A percentile compares a stretch with the other conserved stretches of the same genome.
Conservation (phyloP, 495 filamentous ascomycete genomes). For the Talaromyces wortmannii region DNA sequence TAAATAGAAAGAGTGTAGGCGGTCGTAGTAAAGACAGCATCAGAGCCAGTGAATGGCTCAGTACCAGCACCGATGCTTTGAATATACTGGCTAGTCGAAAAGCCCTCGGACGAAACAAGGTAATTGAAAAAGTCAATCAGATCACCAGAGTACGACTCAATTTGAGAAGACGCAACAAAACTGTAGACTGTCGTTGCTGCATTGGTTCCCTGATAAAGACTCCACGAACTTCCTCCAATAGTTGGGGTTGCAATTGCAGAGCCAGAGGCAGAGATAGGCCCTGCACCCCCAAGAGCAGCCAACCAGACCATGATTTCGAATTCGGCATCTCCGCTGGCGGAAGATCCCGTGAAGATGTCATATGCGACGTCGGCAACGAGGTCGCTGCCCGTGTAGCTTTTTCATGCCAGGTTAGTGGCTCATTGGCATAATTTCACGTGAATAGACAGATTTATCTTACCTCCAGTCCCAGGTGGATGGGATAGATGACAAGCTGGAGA, state of each 20-base stretch:
- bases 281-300: conserved; percentile 51
- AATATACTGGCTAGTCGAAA: conserved; percentile 44
- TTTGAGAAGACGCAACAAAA: conserved; percentile 43
- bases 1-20: conserved; percentile 18
- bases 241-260: conserved; percentile 43
- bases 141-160: conserved; percentile 47
- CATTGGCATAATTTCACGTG: not conserved
- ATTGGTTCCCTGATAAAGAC: conserved; percentile 48
- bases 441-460: not conserved
- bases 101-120: conserved; percentile 37
- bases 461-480: not conserved
- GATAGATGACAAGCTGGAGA: not conserved
- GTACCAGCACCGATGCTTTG: conserved; percentile 48
- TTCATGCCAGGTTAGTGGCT: not conserved
- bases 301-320: conserved; percentile 73
- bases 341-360: conserved; percentile 53
- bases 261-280: conserved; percentile 55
- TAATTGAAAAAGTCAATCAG: conserved; percentile 51
- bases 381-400: conserved; percentile 44
- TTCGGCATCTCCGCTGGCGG: conserved; percentile 33
- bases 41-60: conserved; percentile 43
- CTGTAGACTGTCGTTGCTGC: conserved; percentile 50
- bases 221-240: conserved; percentile 43
- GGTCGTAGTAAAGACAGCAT: conserved; percentile 26
- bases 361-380: conserved; percentile 58